Percentiles rank a stretch among this genome's conserved stretches.
phyloP scores from a whole-genome alignment of 78 protist species.

The Tieghemostelium lacteum region DNA sequence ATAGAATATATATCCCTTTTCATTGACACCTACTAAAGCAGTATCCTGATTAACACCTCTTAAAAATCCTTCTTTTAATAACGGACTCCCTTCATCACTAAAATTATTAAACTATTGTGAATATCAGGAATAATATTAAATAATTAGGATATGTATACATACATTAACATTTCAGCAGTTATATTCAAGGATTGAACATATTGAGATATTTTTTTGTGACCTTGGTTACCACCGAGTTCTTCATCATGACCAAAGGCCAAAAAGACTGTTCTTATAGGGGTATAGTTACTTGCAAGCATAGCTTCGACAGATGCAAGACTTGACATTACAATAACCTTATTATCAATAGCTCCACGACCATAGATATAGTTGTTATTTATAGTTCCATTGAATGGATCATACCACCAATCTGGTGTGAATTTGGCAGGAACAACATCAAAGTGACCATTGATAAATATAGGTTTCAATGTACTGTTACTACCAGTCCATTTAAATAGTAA shows the following conservation, averaged over 20 bases:
- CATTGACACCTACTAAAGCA: conserved; percentile 36
- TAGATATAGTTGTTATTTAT: conserved; percentile 25
- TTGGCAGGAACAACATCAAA: conserved; percentile 61
- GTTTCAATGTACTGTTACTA: conserved; percentile 17
- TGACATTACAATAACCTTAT: conserved; percentile 44
- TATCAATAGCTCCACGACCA: conserved; percentile 67
- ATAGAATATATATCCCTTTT: conserved; percentile 42
- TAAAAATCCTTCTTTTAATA: conserved; percentile 15
- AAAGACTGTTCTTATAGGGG: conserved; percentile 31
- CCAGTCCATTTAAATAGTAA: conserved; percentile 52
- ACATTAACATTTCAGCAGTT: conserved; percentile 8
- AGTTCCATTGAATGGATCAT: conserved; percentile 32
- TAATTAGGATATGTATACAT: no score
- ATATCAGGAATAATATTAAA: no score
- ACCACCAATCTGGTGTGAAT: not conserved
- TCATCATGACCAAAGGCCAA: conserved; percentile 69
- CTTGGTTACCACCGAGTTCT: conserved; percentile 40
- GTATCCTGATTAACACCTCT: not conserved
- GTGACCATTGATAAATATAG: conserved; percentile 36
- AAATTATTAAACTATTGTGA: conserved; percentile 19
- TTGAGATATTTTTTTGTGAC: conserved; percentile 20
- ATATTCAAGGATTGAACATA: not conserved
- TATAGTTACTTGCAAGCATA: not conserved
- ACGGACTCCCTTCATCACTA: conserved; percentile 45
- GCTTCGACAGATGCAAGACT: conserved; percentile 39